Percentiles rank a stretch among this genome's conserved stretches.
These are phyloP conservation scores for Gossypium lobatum DNA, from an alignment of 441 rosid genomes.

Conservation along the genomic window DNA sequence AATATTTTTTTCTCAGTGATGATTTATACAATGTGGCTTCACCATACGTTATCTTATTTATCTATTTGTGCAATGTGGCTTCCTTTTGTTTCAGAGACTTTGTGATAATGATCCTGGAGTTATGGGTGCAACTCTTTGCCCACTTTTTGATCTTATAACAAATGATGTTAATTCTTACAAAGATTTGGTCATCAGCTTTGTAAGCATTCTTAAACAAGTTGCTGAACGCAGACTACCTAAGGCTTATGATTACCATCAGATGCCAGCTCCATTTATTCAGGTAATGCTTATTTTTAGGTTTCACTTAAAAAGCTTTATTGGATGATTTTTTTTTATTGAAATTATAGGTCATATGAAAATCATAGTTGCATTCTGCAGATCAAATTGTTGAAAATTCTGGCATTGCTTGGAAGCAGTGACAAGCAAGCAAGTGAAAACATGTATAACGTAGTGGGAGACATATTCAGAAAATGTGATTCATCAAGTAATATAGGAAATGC, in stretches of 20 bases:
- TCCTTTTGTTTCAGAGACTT: conserved; percentile 49
- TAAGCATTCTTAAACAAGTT: conserved; percentile 91
- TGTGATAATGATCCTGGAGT: conserved; percentile 97
- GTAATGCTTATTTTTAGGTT: conserved; percentile 24
- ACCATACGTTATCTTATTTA: background rate
- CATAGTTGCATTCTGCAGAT: conserved; percentile 46
- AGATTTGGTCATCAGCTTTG: conserved; percentile 86
- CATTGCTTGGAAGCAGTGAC: conserved; percentile 90
- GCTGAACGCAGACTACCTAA: conserved; percentile 83
- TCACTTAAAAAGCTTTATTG: background rate
- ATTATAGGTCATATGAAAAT: background rate
- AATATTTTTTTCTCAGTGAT: background rate
- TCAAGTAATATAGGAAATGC: conserved; percentile 91
- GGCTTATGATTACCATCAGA: conserved; percentile 85
- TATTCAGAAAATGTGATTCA: conserved; percentile 81
- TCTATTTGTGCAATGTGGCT: conserved; percentile 1
- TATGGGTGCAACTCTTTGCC: conserved; percentile 96
- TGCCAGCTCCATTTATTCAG: conserved; percentile 99
- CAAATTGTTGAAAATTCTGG: conserved; percentile 85
- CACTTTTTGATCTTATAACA: conserved; percentile 75
- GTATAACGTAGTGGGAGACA: conserved; percentile 88
- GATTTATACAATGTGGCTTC: too few species aligned
- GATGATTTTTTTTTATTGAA: background rate
- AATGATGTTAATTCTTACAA: conserved; percentile 65
- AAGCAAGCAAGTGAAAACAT: conserved; percentile 85